Base-by-base conservation (phyloP, 192 early-diverging fungal genomes). In the Rhizoclosmatium globosum region DNA sequence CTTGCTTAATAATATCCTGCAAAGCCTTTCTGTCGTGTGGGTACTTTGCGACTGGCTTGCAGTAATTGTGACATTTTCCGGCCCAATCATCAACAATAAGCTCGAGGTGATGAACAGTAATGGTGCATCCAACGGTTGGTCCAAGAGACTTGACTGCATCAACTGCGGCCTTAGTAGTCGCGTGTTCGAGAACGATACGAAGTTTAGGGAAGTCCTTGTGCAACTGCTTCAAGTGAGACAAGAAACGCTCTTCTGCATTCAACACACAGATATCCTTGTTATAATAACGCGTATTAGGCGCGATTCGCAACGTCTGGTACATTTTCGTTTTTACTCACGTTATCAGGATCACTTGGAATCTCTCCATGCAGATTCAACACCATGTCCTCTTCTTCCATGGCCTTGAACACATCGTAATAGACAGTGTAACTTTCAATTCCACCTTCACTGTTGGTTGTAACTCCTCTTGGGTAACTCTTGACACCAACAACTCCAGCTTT, bases 41-140 rank as follows among this genome's bases (percentile, higher is more conserved):
- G 80, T 86, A 97, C 85, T 99, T 99, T 43, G 98, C 98, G 31
- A 99, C 98, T 43, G 98, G 98, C 85, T 99, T 99, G 89, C 98
- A 99, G 83, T 96, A 99, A 83, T 96, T 91, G 79, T 99, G 98
- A 70, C 92, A 92, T 77, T 95, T 91, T 4, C 97, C 98, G 42
- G 98, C 98, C 98, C 98, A 99, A 84, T 99, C 97, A 79, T 99
- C 98, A 0, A 97, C 93, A 43, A 94, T 88, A 17, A 99, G 84
- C 64, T 93, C 86, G 77, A 99, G 82, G 81, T 99, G 97, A 85
- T 99, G 98, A 3, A 97, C 93, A 1, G 98, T 99, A 78, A 99
- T 97, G 11, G 93, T 94, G 82, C 96, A 97, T 0, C 90, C 98
- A 11, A 99, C 95, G 13, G 95, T 97, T 39, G 92, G 89, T 45